Evolutionary conservation across 2,329 filamentous ascomycete genomes (phyloP), one percentile per base, ranked within the genome.

Genomic region (Kalmusia sp.): DNA sequence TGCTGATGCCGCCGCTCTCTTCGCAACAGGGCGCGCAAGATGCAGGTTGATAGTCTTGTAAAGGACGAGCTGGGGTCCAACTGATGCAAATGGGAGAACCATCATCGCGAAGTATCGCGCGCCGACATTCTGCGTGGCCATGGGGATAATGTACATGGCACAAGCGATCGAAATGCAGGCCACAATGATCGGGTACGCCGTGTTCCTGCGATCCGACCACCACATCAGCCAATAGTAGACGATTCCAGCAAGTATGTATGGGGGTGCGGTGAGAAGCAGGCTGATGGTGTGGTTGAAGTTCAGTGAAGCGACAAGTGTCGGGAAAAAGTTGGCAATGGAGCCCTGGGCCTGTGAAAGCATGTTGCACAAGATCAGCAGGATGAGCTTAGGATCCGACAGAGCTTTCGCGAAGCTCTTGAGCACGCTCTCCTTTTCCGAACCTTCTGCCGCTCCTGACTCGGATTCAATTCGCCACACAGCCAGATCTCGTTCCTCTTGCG

Each of bases 351-450:
- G 82, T 50, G 85, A 86, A 3, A 83, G 81, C 14, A 82, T 81
- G 52, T 85, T 81, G 12, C 82, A 82, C 8, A 86, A 49, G 76
- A 84, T 85, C 80, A 87, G 82, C 52, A 87, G 61, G 58, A 85
- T 85, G 52, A 85, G 82, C 75, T 86, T 86, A 63, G 74, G 34
- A 56, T 87, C 85, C 64, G 80, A 81, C 31, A 85, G 61, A 1
- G 83, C 82, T 77, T 86, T 81, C 37, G 79, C 75, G 35, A 85
- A 69, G 3, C 84, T 84, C 22, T 77, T 77, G 54, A 83, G 78
- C 9, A 75, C 64, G 9, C 77, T 77, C 60, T 82, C 76, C 12
- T 78, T 53, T 24, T 57, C 57, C 6, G 50, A 52, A 2, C 58
- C 57, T 33, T 62, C 61, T 9, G 58, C 61, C 28, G 59, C 55